Evolutionary conservation across 2,329 filamentous ascomycete genomes (phyloP).

Genomic region (Epicoccum nigrum): DNA sequence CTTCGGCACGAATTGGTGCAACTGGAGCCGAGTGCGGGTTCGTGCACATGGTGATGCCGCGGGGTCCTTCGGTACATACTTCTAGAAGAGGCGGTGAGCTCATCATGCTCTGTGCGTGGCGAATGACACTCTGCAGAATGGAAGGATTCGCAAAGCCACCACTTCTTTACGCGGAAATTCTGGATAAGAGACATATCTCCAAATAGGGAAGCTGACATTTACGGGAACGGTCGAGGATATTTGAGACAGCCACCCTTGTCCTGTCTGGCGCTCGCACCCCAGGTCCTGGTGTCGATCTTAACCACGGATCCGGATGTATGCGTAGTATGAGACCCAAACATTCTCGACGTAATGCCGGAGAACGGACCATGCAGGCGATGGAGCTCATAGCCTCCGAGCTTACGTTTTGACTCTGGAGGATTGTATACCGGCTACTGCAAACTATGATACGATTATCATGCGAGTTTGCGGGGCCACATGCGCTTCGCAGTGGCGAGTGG

Average conservation of each 20-base stretch:
- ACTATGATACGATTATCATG: conserved; percentile 15
- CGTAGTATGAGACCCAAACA: conserved; percentile 1
- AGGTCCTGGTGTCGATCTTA: conserved; percentile 10
- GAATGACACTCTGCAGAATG: conserved; percentile 1
- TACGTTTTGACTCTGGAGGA: background rate
- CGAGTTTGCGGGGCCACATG: conserved; percentile 18
- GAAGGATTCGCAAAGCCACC: background rate
- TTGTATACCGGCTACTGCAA: background rate
- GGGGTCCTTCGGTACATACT: conserved; percentile 17
- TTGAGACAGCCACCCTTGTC: conserved; percentile 4
- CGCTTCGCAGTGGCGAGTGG: conserved; percentile 1
- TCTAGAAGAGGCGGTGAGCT: conserved; percentile 20
- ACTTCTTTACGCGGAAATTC: background rate
- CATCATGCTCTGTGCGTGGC: conserved; percentile 11
- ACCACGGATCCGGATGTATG: conserved; percentile 1
- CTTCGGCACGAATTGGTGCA: conserved; percentile 1
- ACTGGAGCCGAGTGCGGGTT: conserved; percentile 4
- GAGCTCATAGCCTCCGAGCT: background rate
- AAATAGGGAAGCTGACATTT: conserved; percentile 8
- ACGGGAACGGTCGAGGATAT: conserved; percentile 3
- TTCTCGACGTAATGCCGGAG: background rate
- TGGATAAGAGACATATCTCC: background rate
- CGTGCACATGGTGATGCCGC: conserved; percentile 8
- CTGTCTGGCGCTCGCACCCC: conserved; percentile 1
- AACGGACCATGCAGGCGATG: background rate